phyloP scores from a whole-genome alignment of 495 filamentous ascomycete genomes.

The Elasticomyces elasticus region DNA sequence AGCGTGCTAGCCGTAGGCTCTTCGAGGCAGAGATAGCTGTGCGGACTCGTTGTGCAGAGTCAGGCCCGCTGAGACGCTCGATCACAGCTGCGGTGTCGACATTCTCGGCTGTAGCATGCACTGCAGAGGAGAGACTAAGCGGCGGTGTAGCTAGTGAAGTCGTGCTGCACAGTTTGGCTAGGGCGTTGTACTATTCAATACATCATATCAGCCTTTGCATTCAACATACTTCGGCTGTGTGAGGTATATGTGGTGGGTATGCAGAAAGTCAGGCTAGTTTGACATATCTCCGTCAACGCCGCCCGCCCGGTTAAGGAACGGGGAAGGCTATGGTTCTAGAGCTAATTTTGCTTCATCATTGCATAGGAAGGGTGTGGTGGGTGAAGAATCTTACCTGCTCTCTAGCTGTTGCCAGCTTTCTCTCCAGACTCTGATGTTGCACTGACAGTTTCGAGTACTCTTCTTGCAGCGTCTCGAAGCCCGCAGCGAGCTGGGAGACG shows the following conservation, averaged over 20 bases:
- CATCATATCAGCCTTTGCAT: conserved; percentile 14
- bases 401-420: conserved; percentile 29
- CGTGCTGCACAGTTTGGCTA: conserved; percentile 24
- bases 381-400: conserved; percentile 28
- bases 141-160: conserved; percentile 9
- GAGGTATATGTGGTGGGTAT: not conserved
- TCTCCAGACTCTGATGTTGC: conserved; percentile 29
- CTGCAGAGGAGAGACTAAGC: conserved; percentile 18
- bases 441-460: conserved; percentile 30
- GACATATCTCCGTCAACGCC: conserved; percentile 38
- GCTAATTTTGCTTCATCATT: conserved; percentile 56
- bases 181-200: conserved; percentile 28
- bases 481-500: conserved; percentile 26
- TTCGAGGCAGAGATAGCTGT: not conserved
- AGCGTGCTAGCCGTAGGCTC: not conserved
- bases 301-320: no score
- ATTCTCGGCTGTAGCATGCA: conserved; percentile 15
- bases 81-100: not conserved
- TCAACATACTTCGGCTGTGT: not conserved
- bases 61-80: not conserved
- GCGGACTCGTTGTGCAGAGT: not conserved
- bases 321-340: conserved; percentile 57
- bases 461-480: conserved; percentile 30
- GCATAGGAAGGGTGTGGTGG: conserved; percentile 1
- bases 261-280: not conserved